phyloP scores from a whole-genome alignment of 1,284 basidiomycete genomes.

The Ustilago loliicola region DNA sequence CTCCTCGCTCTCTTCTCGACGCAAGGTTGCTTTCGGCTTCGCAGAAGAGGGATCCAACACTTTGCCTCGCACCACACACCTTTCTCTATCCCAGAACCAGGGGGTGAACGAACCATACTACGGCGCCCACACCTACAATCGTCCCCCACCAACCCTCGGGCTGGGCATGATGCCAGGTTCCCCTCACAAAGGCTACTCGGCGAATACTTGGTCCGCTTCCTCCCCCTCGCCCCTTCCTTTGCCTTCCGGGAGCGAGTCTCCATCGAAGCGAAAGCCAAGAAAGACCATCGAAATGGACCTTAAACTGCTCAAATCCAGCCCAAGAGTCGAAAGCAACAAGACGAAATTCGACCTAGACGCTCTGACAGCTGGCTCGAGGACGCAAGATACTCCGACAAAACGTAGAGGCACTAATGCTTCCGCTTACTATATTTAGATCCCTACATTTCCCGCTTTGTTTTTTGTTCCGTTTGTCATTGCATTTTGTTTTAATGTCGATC shows the following conservation, averaged over 20 bases:
- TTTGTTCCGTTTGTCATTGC: constrained; percentile 1
- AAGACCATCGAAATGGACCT: constrained; percentile 64
- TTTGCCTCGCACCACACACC: constrained; percentile 35
- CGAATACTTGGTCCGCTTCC: constrained; percentile 14
- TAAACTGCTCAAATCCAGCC: constrained; percentile 44
- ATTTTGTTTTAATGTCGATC: not conserved
- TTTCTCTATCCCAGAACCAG: constrained; percentile 17
- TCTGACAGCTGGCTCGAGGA: not conserved
- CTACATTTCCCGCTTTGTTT: not conserved
- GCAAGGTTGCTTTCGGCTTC: not conserved
- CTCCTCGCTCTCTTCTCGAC: constrained; percentile 3
- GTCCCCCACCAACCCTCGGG: constrained; percentile 36
- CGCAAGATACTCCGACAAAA: constrained; percentile 32
- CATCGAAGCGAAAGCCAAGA: constrained; percentile 36
- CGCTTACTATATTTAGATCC: constrained; percentile 45
- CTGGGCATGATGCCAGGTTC: constrained; percentile 30
- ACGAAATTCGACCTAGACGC: constrained; percentile 21
- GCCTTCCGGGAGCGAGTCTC: constrained; percentile 11
- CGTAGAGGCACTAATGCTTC: constrained; percentile 41
- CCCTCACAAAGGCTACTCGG: constrained; percentile 29
- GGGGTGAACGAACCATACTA: constrained; percentile 46
- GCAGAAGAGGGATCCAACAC: constrained; percentile 1
- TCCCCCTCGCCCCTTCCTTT: constrained; percentile 49
- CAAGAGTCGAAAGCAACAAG: constrained; percentile 39
- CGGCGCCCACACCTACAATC: constrained; percentile 59